Conservation (phyloP, 2,329 filamentous ascomycete genomes). For the Talaromyces sp. region DNA sequence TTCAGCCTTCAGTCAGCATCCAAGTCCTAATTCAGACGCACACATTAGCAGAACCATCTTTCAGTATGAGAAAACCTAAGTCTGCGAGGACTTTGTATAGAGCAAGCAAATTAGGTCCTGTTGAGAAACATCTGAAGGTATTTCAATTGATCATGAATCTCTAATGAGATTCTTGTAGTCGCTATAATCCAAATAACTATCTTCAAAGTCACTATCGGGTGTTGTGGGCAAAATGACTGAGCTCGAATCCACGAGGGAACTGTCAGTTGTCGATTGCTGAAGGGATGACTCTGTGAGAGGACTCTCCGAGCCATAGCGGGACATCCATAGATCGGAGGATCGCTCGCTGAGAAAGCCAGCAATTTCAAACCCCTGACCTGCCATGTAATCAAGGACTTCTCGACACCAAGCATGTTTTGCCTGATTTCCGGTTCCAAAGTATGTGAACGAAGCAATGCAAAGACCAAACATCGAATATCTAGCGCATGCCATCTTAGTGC, state of each 20-base stretch:
- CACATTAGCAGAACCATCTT: too few relatives aligned
- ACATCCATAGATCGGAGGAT: not conserved
- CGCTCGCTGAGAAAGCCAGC: not conserved
- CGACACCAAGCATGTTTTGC: not conserved
- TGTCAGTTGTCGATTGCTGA: too few relatives aligned
- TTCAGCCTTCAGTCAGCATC: too few relatives aligned
- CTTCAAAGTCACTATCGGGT: not conserved
- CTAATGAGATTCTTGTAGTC: not conserved
- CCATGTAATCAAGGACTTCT: not conserved
- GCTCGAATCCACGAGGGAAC: too few relatives aligned
- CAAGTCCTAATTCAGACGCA: too few relatives aligned
- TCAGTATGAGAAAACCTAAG: too few relatives aligned
- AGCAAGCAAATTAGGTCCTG: too few relatives aligned
- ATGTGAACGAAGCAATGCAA: not conserved
- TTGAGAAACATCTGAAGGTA: too few relatives aligned
- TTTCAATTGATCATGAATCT: not conserved
- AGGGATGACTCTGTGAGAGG: not conserved
- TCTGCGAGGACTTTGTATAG: too few relatives aligned
- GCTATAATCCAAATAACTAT: not conserved
- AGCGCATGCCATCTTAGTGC: not conserved
- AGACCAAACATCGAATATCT: not conserved
- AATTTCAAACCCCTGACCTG: not conserved
- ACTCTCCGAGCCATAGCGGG: not conserved
- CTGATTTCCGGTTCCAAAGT: not conserved
- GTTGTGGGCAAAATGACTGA: too few relatives aligned